phyloP scores from a whole-genome alignment of 768 basidiomycete genomes.

The Suillus discolor region DNA sequence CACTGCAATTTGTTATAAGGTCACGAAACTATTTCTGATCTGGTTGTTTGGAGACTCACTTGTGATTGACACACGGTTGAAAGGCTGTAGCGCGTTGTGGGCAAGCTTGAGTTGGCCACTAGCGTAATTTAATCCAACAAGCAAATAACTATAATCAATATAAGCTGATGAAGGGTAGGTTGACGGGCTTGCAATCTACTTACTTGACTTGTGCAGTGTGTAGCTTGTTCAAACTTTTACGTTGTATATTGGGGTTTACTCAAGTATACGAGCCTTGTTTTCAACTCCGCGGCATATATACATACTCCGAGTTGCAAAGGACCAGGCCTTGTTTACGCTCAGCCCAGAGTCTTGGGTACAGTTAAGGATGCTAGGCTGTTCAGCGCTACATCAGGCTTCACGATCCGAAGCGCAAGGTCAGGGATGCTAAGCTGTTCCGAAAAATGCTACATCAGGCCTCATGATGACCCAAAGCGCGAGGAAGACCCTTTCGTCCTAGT shows the following conservation, averaged over 20 bases:
- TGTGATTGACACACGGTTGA: neutral
- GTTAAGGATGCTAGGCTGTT: neutral
- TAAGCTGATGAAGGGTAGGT: neutral
- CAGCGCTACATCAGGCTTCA: neutral
- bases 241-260: neutral
- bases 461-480: no score
- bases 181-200: neutral
- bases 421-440: no score
- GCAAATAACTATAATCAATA: neutral
- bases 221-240: no score
- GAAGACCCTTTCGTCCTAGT: neutral
- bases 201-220: neutral
- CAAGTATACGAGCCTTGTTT: neutral
- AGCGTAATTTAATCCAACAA: neutral
- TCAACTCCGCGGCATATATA: neutral
- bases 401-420: neutral
- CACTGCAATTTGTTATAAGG: neutral
- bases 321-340: no score
- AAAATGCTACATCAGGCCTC: no score
- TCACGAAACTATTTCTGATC: neutral
- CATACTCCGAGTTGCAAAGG: no score
- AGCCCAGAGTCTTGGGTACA: neutral
- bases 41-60: neutral
- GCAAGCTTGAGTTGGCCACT: neutral
- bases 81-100: neutral